Conservation (phyloP, 2,329 filamentous ascomycete genomes). For the Fusarium nodosum region DNA sequence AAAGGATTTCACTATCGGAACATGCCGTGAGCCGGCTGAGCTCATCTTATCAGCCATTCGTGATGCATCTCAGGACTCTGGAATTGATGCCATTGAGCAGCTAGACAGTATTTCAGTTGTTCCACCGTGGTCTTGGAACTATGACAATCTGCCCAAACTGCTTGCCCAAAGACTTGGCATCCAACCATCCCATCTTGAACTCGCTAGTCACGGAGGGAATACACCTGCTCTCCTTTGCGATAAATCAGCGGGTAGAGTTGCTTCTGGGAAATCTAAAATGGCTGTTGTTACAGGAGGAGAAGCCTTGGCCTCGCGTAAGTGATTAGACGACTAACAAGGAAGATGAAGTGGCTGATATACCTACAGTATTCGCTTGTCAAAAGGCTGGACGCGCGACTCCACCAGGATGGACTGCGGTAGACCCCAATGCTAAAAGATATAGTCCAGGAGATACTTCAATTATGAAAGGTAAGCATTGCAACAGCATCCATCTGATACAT, state of each 20-base stretch:
- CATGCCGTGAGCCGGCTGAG: conserved; percentile 70
- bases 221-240: conserved; percentile 74
- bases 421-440: conserved; percentile 61
- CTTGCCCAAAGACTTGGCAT: conserved; percentile 65
- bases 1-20: conserved; percentile 58
- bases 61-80: conserved; percentile 63
- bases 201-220: conserved; percentile 73
- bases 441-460: conserved; percentile 62
- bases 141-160: conserved; percentile 68
- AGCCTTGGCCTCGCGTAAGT: conserved; percentile 69
- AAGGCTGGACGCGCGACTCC: conserved; percentile 60
- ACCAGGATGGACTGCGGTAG: conserved; percentile 68
- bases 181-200: conserved; percentile 61
- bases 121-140: conserved; percentile 75
- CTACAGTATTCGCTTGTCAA: conserved; percentile 53
- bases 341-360: not conserved
- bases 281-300: conserved; percentile 74
- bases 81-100: conserved; percentile 40
- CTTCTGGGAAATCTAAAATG: conserved; percentile 65
- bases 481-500: fast-evolving
- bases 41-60: conserved; percentile 70
- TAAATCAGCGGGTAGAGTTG: conserved; percentile 70
- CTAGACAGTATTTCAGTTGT: conserved; percentile 72
- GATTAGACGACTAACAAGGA: fast-evolving
- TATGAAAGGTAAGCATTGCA: conserved; percentile 44